Base-by-base conservation (phyloP, 2,329 filamentous ascomycete genomes). In the Talaromyces marneffei region DNA sequence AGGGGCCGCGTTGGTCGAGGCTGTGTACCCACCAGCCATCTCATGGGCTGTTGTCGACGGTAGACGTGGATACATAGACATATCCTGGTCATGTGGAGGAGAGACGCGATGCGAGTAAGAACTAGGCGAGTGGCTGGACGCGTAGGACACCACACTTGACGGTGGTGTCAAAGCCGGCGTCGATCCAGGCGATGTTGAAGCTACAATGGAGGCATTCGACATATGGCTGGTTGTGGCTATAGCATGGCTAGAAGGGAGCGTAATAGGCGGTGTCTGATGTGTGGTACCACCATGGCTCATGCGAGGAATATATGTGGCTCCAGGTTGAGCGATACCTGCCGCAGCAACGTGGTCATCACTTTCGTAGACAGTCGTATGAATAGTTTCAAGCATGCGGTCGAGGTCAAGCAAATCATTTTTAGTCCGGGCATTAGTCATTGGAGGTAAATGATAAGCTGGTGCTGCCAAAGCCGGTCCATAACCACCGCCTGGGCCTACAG, bases 361-460 rank as follows among this genome's bases (percentile, higher is more conserved):
- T 78, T 97, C 94, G 73, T 97, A 97, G 54, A 97, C 91, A 50
- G 93, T 97, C 66, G 89, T 87, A 77, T 97, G 92, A 82, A 97
- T 93, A 77, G 97, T 91, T 77, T 96, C 92, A 60, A 99, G 85
- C 74, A 97, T 90, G 71, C 92, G 89, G 74, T 97, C 94, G 70
- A 97, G 92, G 74, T 96, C 92, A 73, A 96, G 81, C 46, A 99
- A 82, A 73, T 99, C 94, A 74, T 87, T 92, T 83, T 97, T 96
- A 54, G 92, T 97, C 71, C 93, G 87, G 60, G 95, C 83, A 69
- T 92, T 95, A 53, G 87, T 87, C 80, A 96, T 91, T 9, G 92
- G 87, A 59, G 94, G 91, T 62, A 97, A 82, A 65, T 91, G 91
- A 78, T 97, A 96, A 70, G 83, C 82, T 57, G 92, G 90, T 73